These are phyloP conservation scores for Penicillium sp. DNA, from an alignment of 2,329 filamentous ascomycete genomes.

Conservation along the genomic window DNA sequence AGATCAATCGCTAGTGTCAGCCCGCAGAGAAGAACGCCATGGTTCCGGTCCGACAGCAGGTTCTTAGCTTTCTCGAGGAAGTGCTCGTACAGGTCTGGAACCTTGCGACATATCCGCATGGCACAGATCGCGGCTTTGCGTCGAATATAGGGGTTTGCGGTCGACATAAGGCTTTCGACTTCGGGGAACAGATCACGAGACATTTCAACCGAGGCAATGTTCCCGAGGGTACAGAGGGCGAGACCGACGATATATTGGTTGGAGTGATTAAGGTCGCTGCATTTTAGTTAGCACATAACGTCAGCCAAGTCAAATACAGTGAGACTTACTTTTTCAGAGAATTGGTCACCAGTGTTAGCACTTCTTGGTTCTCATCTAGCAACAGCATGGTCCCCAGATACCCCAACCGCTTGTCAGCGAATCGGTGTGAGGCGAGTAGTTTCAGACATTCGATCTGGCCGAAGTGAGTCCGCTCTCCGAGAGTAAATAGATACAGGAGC, in stretches of 20 bases:
- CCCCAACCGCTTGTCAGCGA: constrained; percentile 94
- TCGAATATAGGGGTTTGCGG: constrained; percentile 96
- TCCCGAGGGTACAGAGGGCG: constrained; percentile 91
- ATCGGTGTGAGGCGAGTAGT: constrained; percentile 90
- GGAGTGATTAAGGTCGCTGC: constrained; percentile 88
- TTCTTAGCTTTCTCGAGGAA: constrained; percentile 92
- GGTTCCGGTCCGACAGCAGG: constrained; percentile 86
- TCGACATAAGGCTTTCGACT: constrained; percentile 87
- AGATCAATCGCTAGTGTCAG: constrained; percentile 86
- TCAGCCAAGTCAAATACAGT: not conserved
- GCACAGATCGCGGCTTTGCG: constrained; percentile 97
- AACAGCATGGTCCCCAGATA: constrained; percentile 95
- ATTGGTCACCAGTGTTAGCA: constrained; percentile 94
- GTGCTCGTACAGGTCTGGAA: constrained; percentile 94
- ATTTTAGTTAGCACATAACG: constrained; percentile 34
- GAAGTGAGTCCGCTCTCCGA: constrained; percentile 96
- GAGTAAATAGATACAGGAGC: constrained; percentile 93
- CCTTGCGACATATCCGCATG: constrained; percentile 97
- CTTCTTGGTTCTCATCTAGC: constrained; percentile 97
- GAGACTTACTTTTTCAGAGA: constrained; percentile 83
- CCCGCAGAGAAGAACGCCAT: constrained; percentile 90
- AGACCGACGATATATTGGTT: constrained; percentile 99
- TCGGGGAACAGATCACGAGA: constrained; percentile 94
- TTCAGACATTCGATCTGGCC: constrained; percentile 99
- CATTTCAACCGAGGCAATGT: constrained; percentile 98